Conservation (phyloP, 177 flowering plant species). For the Telopea speciosissima region DNA sequence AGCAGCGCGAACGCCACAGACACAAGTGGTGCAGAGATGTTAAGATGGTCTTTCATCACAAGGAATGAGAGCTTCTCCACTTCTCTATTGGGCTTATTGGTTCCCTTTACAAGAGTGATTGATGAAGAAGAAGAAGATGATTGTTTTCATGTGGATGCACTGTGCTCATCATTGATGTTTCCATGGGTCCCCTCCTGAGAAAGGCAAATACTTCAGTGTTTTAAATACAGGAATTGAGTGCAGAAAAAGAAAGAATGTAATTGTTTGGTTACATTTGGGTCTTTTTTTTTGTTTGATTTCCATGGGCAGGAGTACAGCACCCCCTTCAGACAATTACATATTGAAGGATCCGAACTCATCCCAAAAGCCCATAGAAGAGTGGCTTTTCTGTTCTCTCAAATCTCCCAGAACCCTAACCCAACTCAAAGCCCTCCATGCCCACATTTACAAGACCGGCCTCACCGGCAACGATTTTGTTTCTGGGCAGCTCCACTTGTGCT, state of each 20-base stretch:
- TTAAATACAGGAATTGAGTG: no score
- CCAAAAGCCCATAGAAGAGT: not conserved
- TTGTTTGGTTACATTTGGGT: no score
- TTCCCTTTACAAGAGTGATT: not conserved
- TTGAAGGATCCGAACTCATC: not conserved
- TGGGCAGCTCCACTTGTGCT: constrained; percentile 24
- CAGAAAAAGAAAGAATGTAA: no score
- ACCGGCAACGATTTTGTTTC: constrained; percentile 20
- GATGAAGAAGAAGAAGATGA: not conserved
- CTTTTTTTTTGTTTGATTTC: no score
- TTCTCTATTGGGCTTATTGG: not conserved
- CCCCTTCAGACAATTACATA: not conserved
- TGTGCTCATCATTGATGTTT: no score
- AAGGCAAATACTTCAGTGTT: no score
- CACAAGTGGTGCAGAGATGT: constrained; percentile 24
- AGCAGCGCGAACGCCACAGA: constrained; percentile 25
- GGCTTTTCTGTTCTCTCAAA: not conserved
- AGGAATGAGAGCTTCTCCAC: not conserved
- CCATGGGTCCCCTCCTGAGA: no score
- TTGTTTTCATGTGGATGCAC: no score
- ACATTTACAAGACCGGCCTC: constrained; percentile 19
- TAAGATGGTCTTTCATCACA: constrained; percentile 11
- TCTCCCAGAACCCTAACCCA: not conserved
- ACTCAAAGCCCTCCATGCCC: not conserved
- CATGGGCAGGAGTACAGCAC: no score